Conservation (phyloP, 129 eudicot genomes). For the Arctium lappa region DNA sequence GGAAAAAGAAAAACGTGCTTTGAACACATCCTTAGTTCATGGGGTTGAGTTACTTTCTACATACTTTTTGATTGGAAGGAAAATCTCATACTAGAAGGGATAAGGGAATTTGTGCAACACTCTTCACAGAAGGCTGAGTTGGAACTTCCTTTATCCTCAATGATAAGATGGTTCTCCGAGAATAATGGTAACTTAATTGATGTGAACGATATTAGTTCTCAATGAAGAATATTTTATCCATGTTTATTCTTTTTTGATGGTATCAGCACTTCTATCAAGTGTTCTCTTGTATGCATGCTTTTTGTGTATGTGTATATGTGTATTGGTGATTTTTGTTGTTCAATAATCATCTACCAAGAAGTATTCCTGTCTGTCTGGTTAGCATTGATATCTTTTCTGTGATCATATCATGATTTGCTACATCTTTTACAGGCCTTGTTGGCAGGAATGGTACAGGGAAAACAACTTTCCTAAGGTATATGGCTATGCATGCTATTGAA, state of each 20-base stretch:
- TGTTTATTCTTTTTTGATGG: not conserved
- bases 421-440: conserved; percentile 63
- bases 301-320: conserved; percentile 5
- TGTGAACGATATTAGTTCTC: too few relatives aligned
- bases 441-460: conserved; percentile 99
- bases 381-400: not conserved
- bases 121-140: not conserved
- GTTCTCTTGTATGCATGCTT: conserved; percentile 1
- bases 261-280: not conserved
- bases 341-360: conserved; percentile 1
- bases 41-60: not conserved
- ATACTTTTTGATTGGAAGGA: not conserved
- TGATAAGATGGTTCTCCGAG: not conserved
- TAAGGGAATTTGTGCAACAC: not conserved
- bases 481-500: conserved; percentile 97
- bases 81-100: too few relatives aligned
- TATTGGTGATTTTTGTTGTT: not conserved
- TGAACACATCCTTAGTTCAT: not conserved
- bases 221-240: not conserved
- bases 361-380: not conserved
- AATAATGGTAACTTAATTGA: too few relatives aligned
- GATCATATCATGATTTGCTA: conserved; percentile 6
- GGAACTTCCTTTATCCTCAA: not conserved
- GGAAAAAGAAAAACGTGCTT: not conserved
- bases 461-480: conserved; percentile 91